phyloP scores from a whole-genome alignment of 768 basidiomycete species.

The Lentinula sp. region DNA sequence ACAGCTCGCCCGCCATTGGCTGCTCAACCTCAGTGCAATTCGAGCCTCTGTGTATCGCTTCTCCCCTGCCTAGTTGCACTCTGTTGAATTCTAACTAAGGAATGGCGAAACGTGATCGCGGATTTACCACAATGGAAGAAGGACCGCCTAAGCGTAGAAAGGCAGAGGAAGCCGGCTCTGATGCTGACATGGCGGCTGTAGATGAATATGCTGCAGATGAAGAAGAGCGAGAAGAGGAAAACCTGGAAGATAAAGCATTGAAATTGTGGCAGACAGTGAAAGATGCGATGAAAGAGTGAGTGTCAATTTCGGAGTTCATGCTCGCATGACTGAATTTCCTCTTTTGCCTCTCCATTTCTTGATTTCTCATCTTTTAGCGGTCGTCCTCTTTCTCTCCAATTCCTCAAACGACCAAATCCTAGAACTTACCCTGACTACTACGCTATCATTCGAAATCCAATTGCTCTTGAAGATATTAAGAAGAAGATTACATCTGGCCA shows the following conservation, averaged over 20 bases:
- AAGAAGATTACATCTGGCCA: slow-evolving; percentile 53
- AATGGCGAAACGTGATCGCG: slow-evolving; percentile 51
- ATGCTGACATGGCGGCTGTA: slow-evolving; percentile 33
- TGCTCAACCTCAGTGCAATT: neutral
- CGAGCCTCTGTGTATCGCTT: neutral
- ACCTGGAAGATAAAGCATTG: slow-evolving; percentile 60
- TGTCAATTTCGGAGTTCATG: slow-evolving; percentile 30
- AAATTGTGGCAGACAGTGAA: slow-evolving; percentile 73
- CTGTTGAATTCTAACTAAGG: neutral
- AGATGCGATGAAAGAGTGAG: slow-evolving; percentile 85
- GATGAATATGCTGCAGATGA: slow-evolving; percentile 22
- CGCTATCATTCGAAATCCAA: slow-evolving; percentile 67
- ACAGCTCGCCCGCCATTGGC: neutral
- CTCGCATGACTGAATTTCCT: slow-evolving; percentile 11
- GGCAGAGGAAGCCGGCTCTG: slow-evolving; percentile 34
- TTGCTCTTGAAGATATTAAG: slow-evolving; percentile 88
- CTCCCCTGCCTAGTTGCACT: neutral
- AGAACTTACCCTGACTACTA: slow-evolving; percentile 87
- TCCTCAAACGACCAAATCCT: slow-evolving; percentile 65
- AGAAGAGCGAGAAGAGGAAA: slow-evolving; percentile 23
- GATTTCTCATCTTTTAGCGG: slow-evolving; percentile 43
- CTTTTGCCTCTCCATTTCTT: slow-evolving; percentile 16
- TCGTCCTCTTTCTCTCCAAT: slow-evolving; percentile 54
- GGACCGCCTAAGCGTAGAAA: slow-evolving; percentile 41
- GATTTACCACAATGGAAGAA: slow-evolving; percentile 26